Conservation (phyloP, 441 rosid genomes). For the Monsonia emarginata region DNA sequence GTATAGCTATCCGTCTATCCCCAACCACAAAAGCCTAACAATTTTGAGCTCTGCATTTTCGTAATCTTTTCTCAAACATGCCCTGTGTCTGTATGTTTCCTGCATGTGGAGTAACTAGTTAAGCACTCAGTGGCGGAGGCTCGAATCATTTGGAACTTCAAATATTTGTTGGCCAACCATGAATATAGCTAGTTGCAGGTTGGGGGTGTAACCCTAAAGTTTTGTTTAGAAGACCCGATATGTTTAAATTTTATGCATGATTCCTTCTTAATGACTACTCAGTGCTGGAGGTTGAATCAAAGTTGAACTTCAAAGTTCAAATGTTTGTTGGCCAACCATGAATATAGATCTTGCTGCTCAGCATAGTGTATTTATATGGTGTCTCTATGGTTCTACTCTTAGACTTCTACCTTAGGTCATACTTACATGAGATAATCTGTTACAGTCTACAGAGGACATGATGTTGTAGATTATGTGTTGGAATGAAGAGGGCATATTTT, state of each 20-base stretch:
- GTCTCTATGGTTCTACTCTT: not conserved
- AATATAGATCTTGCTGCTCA: slow-evolving; percentile 15
- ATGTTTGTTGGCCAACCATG: slow-evolving; percentile 43
- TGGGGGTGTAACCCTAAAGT: not conserved
- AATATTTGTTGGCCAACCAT: not conserved
- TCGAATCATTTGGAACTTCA: not conserved
- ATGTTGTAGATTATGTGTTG: not conserved
- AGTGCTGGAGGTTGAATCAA: slow-evolving; percentile 23
- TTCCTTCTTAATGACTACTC: slow-evolving; percentile 12
- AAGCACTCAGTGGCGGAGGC: not conserved
- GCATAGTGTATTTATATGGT: not conserved
- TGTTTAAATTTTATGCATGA: not conserved
- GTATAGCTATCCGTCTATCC: not conserved
- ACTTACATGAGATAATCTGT: not conserved
- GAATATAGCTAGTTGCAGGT: too few species aligned
- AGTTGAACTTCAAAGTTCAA: slow-evolving; percentile 33
- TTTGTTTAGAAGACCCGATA: slow-evolving; percentile 9
- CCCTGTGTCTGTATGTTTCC: not conserved
- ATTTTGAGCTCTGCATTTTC: not conserved
- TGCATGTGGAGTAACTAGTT: not conserved
- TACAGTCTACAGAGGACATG: not conserved
- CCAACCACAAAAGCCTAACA: not conserved
- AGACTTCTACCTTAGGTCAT: not conserved
- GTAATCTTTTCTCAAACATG: not conserved
- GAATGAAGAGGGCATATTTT: not conserved